These are phyloP conservation scores for Ilyonectria destructans DNA, from an alignment of 2,329 filamentous ascomycete species.

Conservation along the genomic window DNA sequence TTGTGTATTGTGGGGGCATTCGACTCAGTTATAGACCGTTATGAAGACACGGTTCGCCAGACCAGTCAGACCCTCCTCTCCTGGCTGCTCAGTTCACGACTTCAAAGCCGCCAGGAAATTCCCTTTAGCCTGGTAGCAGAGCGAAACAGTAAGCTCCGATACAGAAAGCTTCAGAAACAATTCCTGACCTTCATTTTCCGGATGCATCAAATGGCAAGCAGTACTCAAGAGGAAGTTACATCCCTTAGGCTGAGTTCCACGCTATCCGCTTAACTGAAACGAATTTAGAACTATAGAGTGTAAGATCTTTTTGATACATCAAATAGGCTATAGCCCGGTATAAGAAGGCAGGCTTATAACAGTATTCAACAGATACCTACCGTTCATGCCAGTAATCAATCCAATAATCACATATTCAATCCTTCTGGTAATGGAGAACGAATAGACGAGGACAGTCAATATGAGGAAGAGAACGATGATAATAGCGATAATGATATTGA, in stretches of 20 bases:
- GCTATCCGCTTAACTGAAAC: neutral
- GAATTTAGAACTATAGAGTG: neutral
- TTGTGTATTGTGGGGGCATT: neutral
- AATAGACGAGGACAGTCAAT: neutral
- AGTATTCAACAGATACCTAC: neutral
- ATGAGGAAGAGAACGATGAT: slow-evolving; percentile 1
- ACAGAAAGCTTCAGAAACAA: neutral
- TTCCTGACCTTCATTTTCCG: neutral
- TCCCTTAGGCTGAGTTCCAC: neutral
- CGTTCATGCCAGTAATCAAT: neutral
- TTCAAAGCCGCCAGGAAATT: slow-evolving; percentile 4
- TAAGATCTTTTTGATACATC: neutral
- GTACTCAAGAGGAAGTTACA: neutral
- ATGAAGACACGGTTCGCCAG: slow-evolving; percentile 5
- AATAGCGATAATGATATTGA: neutral
- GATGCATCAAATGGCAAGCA: neutral
- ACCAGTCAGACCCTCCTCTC: slow-evolving; percentile 2
- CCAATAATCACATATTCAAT: too few species aligned
- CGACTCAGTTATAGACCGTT: slow-evolving; percentile 9
- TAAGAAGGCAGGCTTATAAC: neutral
- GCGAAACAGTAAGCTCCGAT: slow-evolving; percentile 3
- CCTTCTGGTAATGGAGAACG: neutral
- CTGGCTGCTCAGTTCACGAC: neutral
- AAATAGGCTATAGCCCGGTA: neutral
- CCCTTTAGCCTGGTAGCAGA: slow-evolving; percentile 6